A percentile compares a stretch with the other conserved stretches of the same genome.
phyloP scores from a whole-genome alignment of 2,329 filamentous ascomycete genomes.

The Fusarium duplospermum region DNA sequence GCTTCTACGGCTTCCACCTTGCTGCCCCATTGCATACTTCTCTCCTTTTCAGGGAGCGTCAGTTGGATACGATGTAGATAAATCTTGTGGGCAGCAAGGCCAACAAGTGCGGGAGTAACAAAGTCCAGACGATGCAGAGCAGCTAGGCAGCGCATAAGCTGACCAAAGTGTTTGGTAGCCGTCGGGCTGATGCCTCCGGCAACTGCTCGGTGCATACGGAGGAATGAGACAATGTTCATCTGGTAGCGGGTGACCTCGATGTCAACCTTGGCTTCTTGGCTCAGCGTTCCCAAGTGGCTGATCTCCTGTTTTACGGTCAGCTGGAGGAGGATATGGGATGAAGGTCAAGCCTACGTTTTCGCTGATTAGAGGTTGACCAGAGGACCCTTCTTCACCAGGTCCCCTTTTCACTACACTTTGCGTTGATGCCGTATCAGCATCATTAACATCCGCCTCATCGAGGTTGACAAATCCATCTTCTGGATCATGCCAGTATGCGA shows the following conservation, averaged over 20 bases:
- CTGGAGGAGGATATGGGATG: neutral
- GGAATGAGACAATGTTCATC: constrained; percentile 87
- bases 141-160: constrained; percentile 78
- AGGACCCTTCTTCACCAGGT: constrained; percentile 32
- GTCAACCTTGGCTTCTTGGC: constrained; percentile 70
- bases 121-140: constrained; percentile 84
- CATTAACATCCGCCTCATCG: constrained; percentile 65
- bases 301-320: constrained; percentile 61
- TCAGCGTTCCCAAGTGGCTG: constrained; percentile 67
- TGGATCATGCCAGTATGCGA: constrained; percentile 85
- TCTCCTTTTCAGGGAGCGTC: constrained; percentile 75
- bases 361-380: constrained; percentile 52
- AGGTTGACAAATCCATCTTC: constrained; percentile 80
- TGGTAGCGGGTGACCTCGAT: constrained; percentile 86
- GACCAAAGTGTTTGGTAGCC: constrained; percentile 81
- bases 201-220: constrained; percentile 89
- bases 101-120: constrained; percentile 85
- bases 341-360: constrained; percentile 53
- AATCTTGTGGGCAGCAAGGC: constrained; percentile 84
- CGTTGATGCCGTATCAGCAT: constrained; percentile 51
- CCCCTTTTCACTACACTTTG: constrained; percentile 60
- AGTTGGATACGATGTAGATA: constrained; percentile 87
- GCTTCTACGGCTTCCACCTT: constrained; percentile 75
- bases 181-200: constrained; percentile 79
- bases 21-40: constrained; percentile 95